These are phyloP conservation scores for Colletotrichum sp. DNA, from an alignment of 2,329 filamentous ascomycete species.

Conservation along the genomic window DNA sequence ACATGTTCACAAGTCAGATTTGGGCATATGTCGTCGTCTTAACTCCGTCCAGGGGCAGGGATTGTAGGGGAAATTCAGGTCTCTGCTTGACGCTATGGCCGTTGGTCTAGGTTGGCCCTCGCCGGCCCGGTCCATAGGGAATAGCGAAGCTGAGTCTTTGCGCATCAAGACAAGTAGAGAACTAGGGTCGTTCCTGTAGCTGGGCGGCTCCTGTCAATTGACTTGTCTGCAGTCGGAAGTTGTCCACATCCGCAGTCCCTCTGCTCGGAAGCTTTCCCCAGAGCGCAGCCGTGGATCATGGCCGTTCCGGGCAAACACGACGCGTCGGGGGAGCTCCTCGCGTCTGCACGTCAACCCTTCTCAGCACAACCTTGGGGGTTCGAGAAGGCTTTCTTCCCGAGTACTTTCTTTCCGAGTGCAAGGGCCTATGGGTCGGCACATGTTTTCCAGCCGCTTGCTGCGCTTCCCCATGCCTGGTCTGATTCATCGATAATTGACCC, in stretches of 20 bases:
- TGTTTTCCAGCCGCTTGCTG: not conserved
- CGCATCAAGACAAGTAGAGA: not conserved
- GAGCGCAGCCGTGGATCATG: not conserved
- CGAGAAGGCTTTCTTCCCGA: not conserved
- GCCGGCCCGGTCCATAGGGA: conserved; percentile 13
- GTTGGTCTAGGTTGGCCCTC: not conserved
- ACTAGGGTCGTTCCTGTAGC: not conserved
- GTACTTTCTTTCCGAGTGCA: not conserved
- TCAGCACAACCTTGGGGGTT: not conserved
- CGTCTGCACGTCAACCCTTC: not conserved
- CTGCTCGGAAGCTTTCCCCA: not conserved
- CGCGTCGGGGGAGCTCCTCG: not conserved
- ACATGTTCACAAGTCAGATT: not conserved
- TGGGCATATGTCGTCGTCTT: conserved; percentile 2
- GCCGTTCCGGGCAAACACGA: not conserved
- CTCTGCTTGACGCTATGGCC: conserved; percentile 20
- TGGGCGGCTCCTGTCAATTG: not conserved
- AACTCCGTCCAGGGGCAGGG: conserved; percentile 5
- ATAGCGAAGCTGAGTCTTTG: not conserved
- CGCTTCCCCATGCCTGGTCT: not conserved
- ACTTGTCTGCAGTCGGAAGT: not conserved
- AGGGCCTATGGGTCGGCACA: not conserved
- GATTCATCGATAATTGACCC: not conserved
- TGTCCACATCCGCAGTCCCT: not conserved
- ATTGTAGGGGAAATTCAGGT: conserved; percentile 7